These are phyloP conservation scores for Lactuca sativa DNA, from an alignment of 129 eudicot genomes.

Conservation along the genomic window DNA sequence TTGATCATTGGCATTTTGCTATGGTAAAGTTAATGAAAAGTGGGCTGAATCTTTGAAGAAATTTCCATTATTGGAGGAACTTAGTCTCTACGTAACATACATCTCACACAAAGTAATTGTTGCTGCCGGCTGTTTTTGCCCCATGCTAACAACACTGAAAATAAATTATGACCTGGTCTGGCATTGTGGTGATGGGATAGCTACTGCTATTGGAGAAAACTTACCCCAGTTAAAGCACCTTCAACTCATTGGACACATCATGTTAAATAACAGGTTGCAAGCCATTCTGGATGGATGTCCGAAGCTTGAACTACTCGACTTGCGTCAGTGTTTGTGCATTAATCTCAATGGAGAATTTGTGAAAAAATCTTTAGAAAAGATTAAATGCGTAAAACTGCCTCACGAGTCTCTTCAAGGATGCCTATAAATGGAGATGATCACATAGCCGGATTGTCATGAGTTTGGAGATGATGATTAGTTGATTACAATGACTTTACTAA, in stretches of 20 bases:
- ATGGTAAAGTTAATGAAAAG: neutral
- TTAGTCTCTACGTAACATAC: neutral
- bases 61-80: neutral
- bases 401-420: neutral
- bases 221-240: too few species aligned
- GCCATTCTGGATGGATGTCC: constrained; percentile 11
- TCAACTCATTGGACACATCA: neutral
- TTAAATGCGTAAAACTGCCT: neutral
- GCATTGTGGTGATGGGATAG: too few species aligned
- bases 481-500: too few species aligned
- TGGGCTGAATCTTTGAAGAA: neutral
- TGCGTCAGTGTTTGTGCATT: neutral
- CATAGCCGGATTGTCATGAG: too few species aligned
- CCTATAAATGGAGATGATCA: too few species aligned
- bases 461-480: too few species aligned
- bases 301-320: neutral
- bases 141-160: constrained; percentile 15
- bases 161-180: neutral
- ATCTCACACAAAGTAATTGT: neutral
- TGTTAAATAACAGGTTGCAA: neutral
- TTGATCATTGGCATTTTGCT: neutral
- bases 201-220: too few species aligned
- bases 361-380: neutral
- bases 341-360: neutral
- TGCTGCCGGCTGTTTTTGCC: neutral